Evolutionary conservation across 257 asterid species (phyloP).

Genomic region (Dorcoceras hygrometricum): DNA sequence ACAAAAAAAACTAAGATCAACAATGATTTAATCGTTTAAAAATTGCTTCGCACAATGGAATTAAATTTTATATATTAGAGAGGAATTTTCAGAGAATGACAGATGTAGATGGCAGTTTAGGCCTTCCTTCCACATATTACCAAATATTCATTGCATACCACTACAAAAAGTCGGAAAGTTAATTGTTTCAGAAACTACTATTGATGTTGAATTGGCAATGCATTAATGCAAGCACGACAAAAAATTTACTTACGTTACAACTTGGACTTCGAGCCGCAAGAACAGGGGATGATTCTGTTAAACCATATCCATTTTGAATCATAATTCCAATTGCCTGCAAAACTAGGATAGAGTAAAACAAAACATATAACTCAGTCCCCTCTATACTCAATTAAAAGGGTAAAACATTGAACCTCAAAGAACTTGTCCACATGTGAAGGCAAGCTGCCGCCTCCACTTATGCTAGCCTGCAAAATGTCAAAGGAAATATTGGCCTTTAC

Average conservation of each 20-base stretch:
- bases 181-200: background rate
- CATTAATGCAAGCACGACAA: background rate
- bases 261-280: constrained; percentile 69
- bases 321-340: constrained; percentile 80
- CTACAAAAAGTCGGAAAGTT: background rate
- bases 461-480: constrained; percentile 54
- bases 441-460: constrained; percentile 95
- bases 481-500: constrained; percentile 15
- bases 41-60: constrained; percentile 6
- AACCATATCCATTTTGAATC: constrained; percentile 88
- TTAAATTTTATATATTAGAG: background rate
- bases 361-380: background rate
- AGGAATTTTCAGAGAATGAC: background rate
- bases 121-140: background rate
- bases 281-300: constrained; percentile 95
- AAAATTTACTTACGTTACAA: constrained; percentile 56
- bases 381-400: constrained; percentile 20
- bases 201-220: background rate
- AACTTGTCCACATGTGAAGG: constrained; percentile 78
- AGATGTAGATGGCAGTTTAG: background rate
- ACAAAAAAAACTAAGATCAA: constrained; percentile 6
- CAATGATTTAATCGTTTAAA: background rate
- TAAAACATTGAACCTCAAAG: constrained; percentile 62
- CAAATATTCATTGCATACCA: background rate
- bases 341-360: constrained; percentile 14